Percentiles rank a stretch among this genome's conserved stretches.
Evolutionary conservation across 108 stramenopile genomes (phyloP).

Genomic region (Schizochytrium sp.): DNA sequence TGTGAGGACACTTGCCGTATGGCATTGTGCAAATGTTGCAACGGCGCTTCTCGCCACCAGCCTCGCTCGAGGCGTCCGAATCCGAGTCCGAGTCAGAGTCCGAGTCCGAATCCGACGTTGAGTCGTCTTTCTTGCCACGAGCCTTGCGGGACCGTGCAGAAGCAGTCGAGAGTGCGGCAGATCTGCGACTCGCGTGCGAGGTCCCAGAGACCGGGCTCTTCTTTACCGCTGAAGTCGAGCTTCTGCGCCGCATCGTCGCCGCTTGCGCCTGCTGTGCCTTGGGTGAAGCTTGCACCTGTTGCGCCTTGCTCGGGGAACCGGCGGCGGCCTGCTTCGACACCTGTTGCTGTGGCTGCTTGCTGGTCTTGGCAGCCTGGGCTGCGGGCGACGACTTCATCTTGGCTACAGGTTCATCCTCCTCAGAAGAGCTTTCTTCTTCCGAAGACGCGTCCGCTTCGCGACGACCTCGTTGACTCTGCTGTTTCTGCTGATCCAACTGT

Average conservation of each 20-base stretch:
- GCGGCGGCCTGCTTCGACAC: too few relatives aligned
- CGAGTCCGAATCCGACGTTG: neutral
- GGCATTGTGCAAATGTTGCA: neutral
- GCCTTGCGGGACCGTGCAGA: neutral
- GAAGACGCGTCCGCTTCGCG: too few relatives aligned
- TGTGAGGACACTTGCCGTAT: neutral
- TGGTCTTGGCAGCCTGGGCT: too few relatives aligned
- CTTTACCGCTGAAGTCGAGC: neutral
- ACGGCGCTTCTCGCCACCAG: neutral
- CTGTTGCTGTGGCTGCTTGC: too few relatives aligned
- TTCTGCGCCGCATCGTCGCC: neutral
- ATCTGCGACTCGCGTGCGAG: neutral
- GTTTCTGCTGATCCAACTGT: too few relatives aligned
- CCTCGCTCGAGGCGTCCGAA: neutral
- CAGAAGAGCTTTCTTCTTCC: neutral
- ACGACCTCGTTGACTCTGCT: too few relatives aligned
- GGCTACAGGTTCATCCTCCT: neutral
- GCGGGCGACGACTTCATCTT: neutral
- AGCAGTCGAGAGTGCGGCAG: neutral
- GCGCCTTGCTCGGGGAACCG: too few relatives aligned
- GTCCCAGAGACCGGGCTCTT: neutral
- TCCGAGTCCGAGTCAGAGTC: neutral
- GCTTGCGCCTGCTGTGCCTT: neutral
- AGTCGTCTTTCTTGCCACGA: neutral
- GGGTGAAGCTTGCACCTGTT: too few relatives aligned